Evolutionary conservation across 768 basidiomycete genomes (phyloP).

Genomic region (Nevesoporus exiguus): DNA sequence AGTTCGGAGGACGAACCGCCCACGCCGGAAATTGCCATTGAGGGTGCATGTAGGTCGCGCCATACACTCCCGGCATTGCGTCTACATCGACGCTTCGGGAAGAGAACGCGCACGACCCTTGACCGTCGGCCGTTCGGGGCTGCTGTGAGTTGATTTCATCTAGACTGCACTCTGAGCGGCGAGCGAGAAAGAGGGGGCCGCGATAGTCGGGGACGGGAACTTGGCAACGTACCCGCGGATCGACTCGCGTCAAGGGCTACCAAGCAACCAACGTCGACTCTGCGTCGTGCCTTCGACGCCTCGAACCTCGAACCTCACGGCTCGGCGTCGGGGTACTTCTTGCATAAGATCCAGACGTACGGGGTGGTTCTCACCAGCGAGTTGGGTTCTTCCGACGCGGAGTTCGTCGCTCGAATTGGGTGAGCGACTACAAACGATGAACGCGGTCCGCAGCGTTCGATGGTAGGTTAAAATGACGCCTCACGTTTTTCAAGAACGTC

Average conservation of each 20-base stretch:
- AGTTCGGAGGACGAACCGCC: not conserved
- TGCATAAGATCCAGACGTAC: too few relatives aligned
- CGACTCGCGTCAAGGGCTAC: conserved; percentile 7
- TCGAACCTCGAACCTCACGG: too few relatives aligned
- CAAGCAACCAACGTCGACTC: too few relatives aligned
- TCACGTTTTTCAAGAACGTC: not conserved
- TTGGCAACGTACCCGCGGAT: conserved; percentile 9
- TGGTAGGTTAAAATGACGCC: too few relatives aligned
- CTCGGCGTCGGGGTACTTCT: too few relatives aligned
- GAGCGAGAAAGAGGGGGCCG: not conserved
- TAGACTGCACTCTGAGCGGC: not conserved
- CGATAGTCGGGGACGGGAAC: conserved; percentile 5
- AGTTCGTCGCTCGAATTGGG: too few relatives aligned
- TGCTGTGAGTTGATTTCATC: not conserved
- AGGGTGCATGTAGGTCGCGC: not conserved
- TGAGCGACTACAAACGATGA: too few relatives aligned
- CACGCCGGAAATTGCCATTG: not conserved
- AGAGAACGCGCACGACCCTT: not conserved
- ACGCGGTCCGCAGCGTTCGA: not conserved
- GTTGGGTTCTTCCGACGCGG: too few relatives aligned
- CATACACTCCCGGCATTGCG: too few relatives aligned
- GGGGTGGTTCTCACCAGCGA: too few relatives aligned
- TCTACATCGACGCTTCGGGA: not conserved
- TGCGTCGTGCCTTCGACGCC: too few relatives aligned
- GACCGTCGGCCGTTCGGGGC: not conserved